Evolutionary conservation across 768 basidiomycete genomes (phyloP), one percentile per base, ranked within the genome.

Genomic region (Amanita rubescens): DNA sequence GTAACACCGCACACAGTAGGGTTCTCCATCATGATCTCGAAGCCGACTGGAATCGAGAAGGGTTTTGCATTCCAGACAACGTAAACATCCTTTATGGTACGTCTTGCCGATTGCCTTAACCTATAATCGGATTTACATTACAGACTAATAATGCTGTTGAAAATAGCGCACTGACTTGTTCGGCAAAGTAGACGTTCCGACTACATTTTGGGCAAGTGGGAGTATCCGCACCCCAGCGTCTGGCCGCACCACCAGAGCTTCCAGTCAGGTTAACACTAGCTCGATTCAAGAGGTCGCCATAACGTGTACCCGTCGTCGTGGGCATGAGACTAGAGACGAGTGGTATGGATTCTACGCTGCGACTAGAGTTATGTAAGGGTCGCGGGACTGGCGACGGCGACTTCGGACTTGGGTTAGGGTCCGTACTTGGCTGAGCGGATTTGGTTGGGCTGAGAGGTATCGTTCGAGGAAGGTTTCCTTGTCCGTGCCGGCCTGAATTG

Each of bases 161-260:
- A 35, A 49, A 38, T 43, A 43, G 15, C 11, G 5, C 17, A 42
- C 62, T 11, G 43, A 82, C 87, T 77, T 89, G 87, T 65, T 92
- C 89, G 12, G 90, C 89, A 62, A 92, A 91, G 69, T 87, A 93
- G 9, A 93, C 90, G 49, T 76, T 84, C 75, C 86, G 82, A 34
- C 71, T 72, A 58, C 90, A 93, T 52, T 76, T 75, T 8, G 84
- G 80, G 59, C 90, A 93, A 17, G 63, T 62, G 17, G 88, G 85
- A 7, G 80, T 79, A 19, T 77, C 75, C 20, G 65, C 69, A 33
- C 79, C 82, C 76, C 82, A 85, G 56, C 74, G 73, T 54, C 67
- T 74, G 9, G 72, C 71, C 27, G 75, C 70, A 12, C 66, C 69
- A 10, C 65, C 61, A 9, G 51, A 38, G 11, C 57, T 67, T 11